Conservation (phyloP, 78 protist genomes). For the Guillardia theta region DNA sequence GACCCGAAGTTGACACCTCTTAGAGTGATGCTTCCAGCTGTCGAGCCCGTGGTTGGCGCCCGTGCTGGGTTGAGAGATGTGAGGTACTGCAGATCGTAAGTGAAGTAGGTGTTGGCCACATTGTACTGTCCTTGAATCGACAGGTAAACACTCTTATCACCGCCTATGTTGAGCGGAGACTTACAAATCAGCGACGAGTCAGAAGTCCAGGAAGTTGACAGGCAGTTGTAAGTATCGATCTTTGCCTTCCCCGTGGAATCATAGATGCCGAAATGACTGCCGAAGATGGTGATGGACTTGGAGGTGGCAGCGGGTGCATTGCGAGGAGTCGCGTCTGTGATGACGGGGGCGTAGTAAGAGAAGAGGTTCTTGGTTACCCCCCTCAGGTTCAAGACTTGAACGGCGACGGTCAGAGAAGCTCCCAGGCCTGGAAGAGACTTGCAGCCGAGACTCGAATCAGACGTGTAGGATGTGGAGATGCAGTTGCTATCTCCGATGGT, state of each 20-base stretch:
- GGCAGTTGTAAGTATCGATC: neutral
- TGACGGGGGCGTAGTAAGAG: neutral
- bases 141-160: neutral
- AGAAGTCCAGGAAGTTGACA: neutral
- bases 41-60: neutral
- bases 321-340: neutral
- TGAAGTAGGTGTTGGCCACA: neutral
- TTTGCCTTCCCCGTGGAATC: neutral
- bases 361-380: neutral
- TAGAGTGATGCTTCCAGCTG: neutral
- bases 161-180: neutral
- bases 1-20: neutral
- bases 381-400: neutral
- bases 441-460: neutral
- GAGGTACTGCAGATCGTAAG: neutral
- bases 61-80: neutral
- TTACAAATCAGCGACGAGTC: neutral
- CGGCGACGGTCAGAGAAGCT: neutral
- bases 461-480: neutral
- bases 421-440: neutral
- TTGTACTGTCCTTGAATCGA: neutral
- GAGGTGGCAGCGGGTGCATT: neutral
- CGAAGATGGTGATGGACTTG: neutral
- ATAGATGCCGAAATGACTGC: neutral
- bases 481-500: neutral